phyloP scores from a whole-genome alignment of 2,329 filamentous ascomycete genomes.

The Exophiala calicioides region DNA sequence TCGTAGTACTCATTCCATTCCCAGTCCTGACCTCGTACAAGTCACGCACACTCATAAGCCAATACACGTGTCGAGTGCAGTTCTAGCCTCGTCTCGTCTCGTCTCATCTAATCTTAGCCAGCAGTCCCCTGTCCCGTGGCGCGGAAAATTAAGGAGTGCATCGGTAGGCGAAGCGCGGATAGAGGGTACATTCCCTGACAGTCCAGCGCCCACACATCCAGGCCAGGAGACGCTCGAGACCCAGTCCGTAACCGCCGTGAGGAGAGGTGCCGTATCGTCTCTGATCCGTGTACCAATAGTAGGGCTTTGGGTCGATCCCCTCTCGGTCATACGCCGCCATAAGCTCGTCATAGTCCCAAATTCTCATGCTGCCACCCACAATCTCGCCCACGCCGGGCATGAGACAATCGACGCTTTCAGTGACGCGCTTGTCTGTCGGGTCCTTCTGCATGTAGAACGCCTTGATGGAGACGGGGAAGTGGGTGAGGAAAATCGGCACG shows the following conservation, averaged over 20 bases:
- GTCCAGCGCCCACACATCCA: constrained; percentile 69
- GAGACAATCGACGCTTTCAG: constrained; percentile 82
- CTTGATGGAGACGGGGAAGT: constrained; percentile 97
- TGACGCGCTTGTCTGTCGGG: constrained; percentile 73
- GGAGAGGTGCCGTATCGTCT: constrained; percentile 90
- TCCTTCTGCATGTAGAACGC: constrained; percentile 99
- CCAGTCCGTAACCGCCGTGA: constrained; percentile 90
- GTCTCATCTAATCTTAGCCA: not conserved
- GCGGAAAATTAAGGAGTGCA: constrained; percentile 54
- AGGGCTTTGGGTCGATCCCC: constrained; percentile 78
- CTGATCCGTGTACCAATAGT: constrained; percentile 99
- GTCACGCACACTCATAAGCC: no score
- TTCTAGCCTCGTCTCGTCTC: no score
- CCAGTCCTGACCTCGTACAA: no score
- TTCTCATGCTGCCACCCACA: constrained; percentile 94
- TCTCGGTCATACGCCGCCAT: constrained; percentile 85
- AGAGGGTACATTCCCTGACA: constrained; percentile 59
- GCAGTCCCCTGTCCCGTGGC: no score
- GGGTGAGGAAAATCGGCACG: constrained; percentile 90
- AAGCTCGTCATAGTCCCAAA: constrained; percentile 86
- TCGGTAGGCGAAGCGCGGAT: constrained; percentile 53
- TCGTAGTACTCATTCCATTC: not conserved
- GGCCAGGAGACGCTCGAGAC: constrained; percentile 77
- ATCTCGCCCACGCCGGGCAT: constrained; percentile 98
- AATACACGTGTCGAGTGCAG: no score